Conservation (phyloP, 2,329 filamentous ascomycete genomes). For the Scedosporium minutisporum region DNA sequence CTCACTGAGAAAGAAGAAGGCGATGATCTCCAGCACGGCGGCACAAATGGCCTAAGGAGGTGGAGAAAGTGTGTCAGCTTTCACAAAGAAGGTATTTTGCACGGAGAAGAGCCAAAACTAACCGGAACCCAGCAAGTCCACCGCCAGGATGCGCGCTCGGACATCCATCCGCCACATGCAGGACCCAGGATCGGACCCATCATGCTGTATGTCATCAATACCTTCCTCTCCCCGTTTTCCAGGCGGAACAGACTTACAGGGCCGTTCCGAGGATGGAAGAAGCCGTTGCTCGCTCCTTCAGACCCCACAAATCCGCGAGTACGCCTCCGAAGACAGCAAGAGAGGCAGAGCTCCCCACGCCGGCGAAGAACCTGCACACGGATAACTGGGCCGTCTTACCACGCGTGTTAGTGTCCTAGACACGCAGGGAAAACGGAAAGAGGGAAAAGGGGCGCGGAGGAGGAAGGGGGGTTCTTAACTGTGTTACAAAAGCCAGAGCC, state of each 20-base stretch:
- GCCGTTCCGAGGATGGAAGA: not conserved
- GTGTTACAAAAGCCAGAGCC: slow-evolving; percentile 6
- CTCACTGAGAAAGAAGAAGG: not conserved
- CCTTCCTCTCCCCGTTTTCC: too few relatives aligned
- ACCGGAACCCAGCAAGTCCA: slow-evolving; percentile 8
- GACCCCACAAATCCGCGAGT: slow-evolving; percentile 3
- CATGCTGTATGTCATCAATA: not conserved
- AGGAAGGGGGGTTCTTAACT: not conserved
- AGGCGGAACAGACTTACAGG: not conserved
- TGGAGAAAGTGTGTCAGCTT: too few relatives aligned
- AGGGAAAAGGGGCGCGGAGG: too few relatives aligned
- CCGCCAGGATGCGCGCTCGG: slow-evolving; percentile 4
- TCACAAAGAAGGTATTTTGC: too few relatives aligned
- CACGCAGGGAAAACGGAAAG: not conserved
- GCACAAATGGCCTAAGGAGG: not conserved
- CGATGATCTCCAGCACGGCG: not conserved
- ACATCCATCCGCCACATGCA: slow-evolving; percentile 7
- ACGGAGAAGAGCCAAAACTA: not conserved
- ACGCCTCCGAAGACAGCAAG: slow-evolving; percentile 5
- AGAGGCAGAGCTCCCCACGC: slow-evolving; percentile 2
- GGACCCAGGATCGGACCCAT: slow-evolving; percentile 6
- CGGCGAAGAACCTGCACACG: slow-evolving; percentile 3
- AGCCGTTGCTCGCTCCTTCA: slow-evolving; percentile 4
- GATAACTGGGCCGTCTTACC: slow-evolving; percentile 1
- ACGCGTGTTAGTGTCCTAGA: not conserved